phyloP scores from a whole-genome alignment of 257 asterid genomes.

The Capsicum rhomboideum region DNA sequence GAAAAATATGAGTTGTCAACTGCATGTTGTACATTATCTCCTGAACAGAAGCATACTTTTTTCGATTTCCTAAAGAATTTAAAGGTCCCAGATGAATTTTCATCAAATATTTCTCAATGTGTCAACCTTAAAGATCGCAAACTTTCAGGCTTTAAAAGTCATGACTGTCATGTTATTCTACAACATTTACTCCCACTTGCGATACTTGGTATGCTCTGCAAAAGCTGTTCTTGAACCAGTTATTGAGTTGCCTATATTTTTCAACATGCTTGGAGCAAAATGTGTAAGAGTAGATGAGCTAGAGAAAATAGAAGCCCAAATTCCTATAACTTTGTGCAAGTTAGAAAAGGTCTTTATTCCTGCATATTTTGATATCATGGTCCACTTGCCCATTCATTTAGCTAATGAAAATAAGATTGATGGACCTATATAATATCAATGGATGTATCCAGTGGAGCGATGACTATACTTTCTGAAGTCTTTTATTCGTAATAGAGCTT shows the following conservation, averaged over 20 bases:
- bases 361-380: neutral
- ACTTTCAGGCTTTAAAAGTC: neutral
- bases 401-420: neutral
- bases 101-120: neutral
- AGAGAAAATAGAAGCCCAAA: neutral
- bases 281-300: neutral
- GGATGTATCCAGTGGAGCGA: too few species aligned
- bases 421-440: neutral
- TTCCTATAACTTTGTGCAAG: neutral
- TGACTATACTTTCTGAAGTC: too few species aligned
- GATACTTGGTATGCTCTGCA: neutral
- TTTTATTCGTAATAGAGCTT: too few species aligned
- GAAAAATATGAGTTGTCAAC: neutral
- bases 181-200: neutral
- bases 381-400: neutral
- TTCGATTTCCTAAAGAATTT: too few species aligned
- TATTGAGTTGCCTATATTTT: neutral
- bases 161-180: neutral
- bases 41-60: too few species aligned
- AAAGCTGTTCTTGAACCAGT: too few species aligned
- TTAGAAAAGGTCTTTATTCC: too few species aligned
- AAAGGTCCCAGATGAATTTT: neutral
- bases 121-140: neutral
- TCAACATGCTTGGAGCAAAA: neutral
- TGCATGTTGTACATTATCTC: neutral